Evolutionary conservation across 2,329 filamentous ascomycete species (phyloP).

Genomic region (Beauveria rudraprayagi): DNA sequence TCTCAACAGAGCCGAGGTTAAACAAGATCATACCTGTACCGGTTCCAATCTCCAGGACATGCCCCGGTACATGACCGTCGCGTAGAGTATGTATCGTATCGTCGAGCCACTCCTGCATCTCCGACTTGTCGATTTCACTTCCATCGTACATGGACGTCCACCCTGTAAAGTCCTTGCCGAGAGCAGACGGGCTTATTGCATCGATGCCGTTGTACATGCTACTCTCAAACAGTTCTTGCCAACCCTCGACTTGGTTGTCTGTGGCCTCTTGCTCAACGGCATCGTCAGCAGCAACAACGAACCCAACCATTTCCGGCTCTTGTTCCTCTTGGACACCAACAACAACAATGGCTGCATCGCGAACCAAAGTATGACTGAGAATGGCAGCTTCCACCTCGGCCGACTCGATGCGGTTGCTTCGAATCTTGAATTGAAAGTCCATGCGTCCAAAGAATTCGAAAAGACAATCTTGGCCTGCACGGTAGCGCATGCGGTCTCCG

Average conservation of each 20-base stretch:
- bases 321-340: slow-evolving; percentile 3
- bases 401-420: slow-evolving; percentile 24
- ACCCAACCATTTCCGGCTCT: slow-evolving; percentile 8
- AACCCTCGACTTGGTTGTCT: slow-evolving; percentile 13
- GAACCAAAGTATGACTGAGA: slow-evolving; percentile 11
- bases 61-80: slow-evolving; percentile 8
- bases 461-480: slow-evolving; percentile 14
- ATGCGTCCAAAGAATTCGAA: slow-evolving; percentile 22
- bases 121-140: slow-evolving; percentile 16
- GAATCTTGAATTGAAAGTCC: slow-evolving; percentile 23
- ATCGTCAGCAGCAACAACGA: slow-evolving; percentile 9
- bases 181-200: slow-evolving; percentile 1
- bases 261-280: slow-evolving; percentile 2
- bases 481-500: slow-evolving; percentile 19
- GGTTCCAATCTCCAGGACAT: slow-evolving; percentile 24
- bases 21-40: slow-evolving; percentile 26
- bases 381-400: slow-evolving; percentile 21
- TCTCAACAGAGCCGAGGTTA: slow-evolving; percentile 16
- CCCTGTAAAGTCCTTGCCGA: slow-evolving; percentile 22
- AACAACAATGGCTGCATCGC: slow-evolving; percentile 17
- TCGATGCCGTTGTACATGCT: slow-evolving; percentile 15
- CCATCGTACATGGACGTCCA: slow-evolving; percentile 28
- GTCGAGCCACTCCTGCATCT: slow-evolving; percentile 26
- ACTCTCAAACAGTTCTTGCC: slow-evolving; percentile 16
- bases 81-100: slow-evolving; percentile 20